Evolutionary conservation across 768 basidiomycete genomes (phyloP).

Genomic region (Nidularia pulvinata): DNA sequence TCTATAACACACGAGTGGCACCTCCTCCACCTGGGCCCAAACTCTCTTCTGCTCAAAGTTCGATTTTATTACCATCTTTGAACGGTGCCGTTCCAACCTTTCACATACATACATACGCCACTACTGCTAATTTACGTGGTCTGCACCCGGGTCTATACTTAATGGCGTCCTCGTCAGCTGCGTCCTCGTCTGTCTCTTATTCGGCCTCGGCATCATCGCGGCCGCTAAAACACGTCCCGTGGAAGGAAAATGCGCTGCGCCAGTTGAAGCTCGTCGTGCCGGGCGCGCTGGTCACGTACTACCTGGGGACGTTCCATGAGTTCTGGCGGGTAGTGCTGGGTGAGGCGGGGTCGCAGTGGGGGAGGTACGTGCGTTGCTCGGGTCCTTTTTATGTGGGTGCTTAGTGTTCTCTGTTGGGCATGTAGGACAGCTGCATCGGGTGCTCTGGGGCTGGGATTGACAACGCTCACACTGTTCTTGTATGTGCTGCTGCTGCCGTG

Average conservation of each 20-base stretch:
- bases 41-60: too few species aligned
- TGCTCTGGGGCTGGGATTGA: constrained; percentile 50
- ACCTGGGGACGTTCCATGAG: constrained; percentile 53
- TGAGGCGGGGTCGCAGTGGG: constrained; percentile 40
- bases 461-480: constrained; percentile 69
- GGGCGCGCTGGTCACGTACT: constrained; percentile 63
- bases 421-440: constrained; percentile 51
- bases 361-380: constrained; percentile 38
- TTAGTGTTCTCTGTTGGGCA: not conserved
- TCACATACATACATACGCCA: too few species aligned
- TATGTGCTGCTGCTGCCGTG: constrained; percentile 70
- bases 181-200: not conserved
- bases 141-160: too few species aligned
- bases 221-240: constrained; percentile 16
- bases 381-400: too few species aligned
- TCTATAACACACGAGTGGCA: too few species aligned
- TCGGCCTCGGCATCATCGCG: constrained; percentile 10
- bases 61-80: too few species aligned
- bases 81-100: too few species aligned
- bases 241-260: constrained; percentile 49
- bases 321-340: constrained; percentile 41
- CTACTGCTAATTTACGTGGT: too few species aligned
- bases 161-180: too few species aligned
- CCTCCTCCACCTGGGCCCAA: too few species aligned
- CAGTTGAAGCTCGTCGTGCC: constrained; percentile 80